Conservation (phyloP, 148 eudicot species). For the Cornus kousa region DNA sequence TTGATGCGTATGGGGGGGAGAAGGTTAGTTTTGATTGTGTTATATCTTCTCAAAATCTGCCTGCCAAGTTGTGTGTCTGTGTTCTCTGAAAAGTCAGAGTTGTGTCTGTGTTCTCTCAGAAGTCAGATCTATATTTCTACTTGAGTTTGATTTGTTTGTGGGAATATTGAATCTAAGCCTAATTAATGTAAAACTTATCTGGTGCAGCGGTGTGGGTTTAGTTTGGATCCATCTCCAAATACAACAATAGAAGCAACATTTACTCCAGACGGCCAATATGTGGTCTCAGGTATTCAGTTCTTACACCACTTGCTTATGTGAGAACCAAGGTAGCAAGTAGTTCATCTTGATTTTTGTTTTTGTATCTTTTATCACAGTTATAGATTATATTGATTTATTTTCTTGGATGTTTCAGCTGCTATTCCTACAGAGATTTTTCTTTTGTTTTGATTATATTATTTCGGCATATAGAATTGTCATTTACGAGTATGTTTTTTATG, state of each 20-base stretch:
- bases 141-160: not conserved
- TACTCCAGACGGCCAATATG: constrained; percentile 92
- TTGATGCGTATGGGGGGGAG: constrained; percentile 94
- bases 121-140: not conserved
- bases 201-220: constrained; percentile 83
- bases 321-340: not conserved
- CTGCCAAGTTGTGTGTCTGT: not conserved
- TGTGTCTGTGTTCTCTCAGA: not conserved
- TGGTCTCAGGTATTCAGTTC: constrained; percentile 63
- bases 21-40: constrained; percentile 48
- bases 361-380: not conserved
- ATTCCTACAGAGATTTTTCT: no score
- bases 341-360: not conserved
- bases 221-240: constrained; percentile 72
- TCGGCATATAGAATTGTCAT: not conserved
- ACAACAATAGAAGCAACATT: constrained; percentile 83
- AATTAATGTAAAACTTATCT: not conserved
- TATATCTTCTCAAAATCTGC: constrained; percentile 8
- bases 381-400: not conserved
- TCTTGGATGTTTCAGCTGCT: not conserved
- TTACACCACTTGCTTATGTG: not conserved
- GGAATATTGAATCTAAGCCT: not conserved
- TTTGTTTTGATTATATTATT: no score
- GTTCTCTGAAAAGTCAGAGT: not conserved
- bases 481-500: no score